Conservation (phyloP, 768 basidiomycete genomes). For the Podaxis sp. region DNA sequence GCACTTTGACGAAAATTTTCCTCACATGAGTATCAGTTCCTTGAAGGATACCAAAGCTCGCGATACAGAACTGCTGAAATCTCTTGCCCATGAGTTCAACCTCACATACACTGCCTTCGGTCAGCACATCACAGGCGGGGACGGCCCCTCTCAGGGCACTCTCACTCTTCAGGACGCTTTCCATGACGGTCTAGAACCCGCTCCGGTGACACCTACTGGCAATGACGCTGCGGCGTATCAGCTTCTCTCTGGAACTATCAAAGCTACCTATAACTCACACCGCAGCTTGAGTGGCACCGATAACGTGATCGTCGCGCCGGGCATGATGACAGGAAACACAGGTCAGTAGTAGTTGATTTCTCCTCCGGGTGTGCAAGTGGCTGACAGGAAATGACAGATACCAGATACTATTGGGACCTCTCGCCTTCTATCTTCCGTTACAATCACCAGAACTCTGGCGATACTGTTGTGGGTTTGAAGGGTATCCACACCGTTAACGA, state of each 20-base stretch:
- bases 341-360: conserved; percentile 30
- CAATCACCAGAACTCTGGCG: conserved; percentile 40
- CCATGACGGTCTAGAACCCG: conserved; percentile 57
- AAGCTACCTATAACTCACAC: conserved; percentile 56
- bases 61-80: conserved; percentile 43
- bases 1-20: neutral
- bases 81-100: conserved; percentile 53
- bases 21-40: conserved; percentile 28
- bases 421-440: conserved; percentile 72
- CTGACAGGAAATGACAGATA: conserved; percentile 41
- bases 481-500: conserved; percentile 76
- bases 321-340: conserved; percentile 62
- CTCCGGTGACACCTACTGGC: conserved; percentile 58
- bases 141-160: conserved; percentile 40
- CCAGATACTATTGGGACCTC: conserved; percentile 57
- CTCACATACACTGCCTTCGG: conserved; percentile 63
- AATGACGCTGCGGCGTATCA: conserved; percentile 44
- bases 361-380: neutral
- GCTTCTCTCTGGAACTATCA: conserved; percentile 64
- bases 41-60: conserved; percentile 44
- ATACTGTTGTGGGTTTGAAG: conserved; percentile 27
- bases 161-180: conserved; percentile 54
- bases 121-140: conserved; percentile 30
- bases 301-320: conserved; percentile 47
- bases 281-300: conserved; percentile 32